Conservation (phyloP, 345 rosid species). For the Salix udensis region DNA sequence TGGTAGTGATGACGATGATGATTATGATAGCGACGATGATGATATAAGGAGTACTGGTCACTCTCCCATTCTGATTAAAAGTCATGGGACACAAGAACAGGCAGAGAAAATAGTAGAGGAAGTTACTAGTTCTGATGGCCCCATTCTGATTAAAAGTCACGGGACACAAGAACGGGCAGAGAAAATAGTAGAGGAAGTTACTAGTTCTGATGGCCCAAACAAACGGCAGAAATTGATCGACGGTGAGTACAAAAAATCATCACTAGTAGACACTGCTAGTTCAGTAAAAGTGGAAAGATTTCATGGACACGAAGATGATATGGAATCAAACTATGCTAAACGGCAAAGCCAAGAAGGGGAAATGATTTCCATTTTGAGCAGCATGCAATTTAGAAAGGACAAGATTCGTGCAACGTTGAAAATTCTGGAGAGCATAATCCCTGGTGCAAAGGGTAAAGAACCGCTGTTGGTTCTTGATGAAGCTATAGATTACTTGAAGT, state of each 20-base stretch:
- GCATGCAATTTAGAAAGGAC: conserved; percentile 25
- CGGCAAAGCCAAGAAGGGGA: conserved; percentile 27
- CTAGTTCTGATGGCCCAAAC: conserved; percentile 48
- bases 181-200: conserved; percentile 42
- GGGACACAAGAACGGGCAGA: conserved; percentile 8
- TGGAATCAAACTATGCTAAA: conserved; percentile 12
- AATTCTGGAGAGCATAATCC: conserved; percentile 19
- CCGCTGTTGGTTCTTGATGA: conserved; percentile 19
- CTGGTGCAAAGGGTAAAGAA: conserved; percentile 19
- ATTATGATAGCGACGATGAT: background rate
- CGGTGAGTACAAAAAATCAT: conserved; percentile 12
- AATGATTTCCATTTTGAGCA: conserved; percentile 26
- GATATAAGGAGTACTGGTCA: conserved; percentile 22
- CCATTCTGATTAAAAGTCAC: conserved; percentile 10
- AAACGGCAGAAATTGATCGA: conserved; percentile 37
- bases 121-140: conserved; percentile 49
- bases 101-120: conserved; percentile 36
- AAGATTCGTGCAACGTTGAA: conserved; percentile 14
- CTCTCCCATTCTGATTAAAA: conserved; percentile 12
- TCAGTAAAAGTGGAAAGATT: background rate
- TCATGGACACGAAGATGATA: conserved; percentile 7
- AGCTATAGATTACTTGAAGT: conserved; percentile 24
- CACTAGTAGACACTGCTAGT: conserved; percentile 3
- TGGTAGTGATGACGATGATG: background rate
- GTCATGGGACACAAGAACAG: conserved; percentile 6